Conservation (phyloP, 345 rosid genomes). For the Hibiscus trionum region DNA sequence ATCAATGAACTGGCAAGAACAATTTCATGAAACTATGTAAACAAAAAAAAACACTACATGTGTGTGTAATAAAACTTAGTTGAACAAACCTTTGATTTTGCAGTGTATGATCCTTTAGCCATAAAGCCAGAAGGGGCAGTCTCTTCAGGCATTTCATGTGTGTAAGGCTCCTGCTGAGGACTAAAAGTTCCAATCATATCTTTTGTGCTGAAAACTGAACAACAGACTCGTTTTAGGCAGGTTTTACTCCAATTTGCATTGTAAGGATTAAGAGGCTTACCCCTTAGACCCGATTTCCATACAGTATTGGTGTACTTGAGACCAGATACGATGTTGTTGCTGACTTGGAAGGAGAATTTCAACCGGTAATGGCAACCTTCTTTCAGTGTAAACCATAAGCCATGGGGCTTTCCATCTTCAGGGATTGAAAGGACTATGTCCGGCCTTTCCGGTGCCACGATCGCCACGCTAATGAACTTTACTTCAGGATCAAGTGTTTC, state of each 20-base stretch:
- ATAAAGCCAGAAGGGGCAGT: slow-evolving; percentile 67
- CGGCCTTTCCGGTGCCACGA: slow-evolving; percentile 51
- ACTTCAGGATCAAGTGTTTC: slow-evolving; percentile 81
- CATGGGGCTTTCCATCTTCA: slow-evolving; percentile 49
- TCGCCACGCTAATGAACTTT: slow-evolving; percentile 49
- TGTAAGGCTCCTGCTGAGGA: slow-evolving; percentile 66
- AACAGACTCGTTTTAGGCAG: background rate
- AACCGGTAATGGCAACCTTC: slow-evolving; percentile 62
- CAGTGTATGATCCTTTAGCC: slow-evolving; percentile 70
- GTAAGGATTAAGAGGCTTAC: slow-evolving; percentile 22
- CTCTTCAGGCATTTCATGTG: slow-evolving; percentile 57
- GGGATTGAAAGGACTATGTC: slow-evolving; percentile 58
- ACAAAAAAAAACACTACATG: background rate
- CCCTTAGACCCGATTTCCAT: slow-evolving; percentile 62
- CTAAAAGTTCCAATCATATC: slow-evolving; percentile 81
- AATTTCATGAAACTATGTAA: background rate
- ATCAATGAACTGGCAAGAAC: background rate
- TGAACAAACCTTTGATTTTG: slow-evolving; percentile 54
- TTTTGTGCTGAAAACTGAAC: slow-evolving; percentile 52
- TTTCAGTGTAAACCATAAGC: slow-evolving; percentile 67
- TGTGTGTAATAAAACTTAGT: background rate
- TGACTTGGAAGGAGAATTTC: slow-evolving; percentile 49
- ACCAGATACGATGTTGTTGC: slow-evolving; percentile 18
- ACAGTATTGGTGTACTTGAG: slow-evolving; percentile 71
- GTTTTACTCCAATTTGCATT: background rate